phyloP scores from a whole-genome alignment of 2,329 filamentous ascomycete species.

The Aureobasidium uvarum region DNA sequence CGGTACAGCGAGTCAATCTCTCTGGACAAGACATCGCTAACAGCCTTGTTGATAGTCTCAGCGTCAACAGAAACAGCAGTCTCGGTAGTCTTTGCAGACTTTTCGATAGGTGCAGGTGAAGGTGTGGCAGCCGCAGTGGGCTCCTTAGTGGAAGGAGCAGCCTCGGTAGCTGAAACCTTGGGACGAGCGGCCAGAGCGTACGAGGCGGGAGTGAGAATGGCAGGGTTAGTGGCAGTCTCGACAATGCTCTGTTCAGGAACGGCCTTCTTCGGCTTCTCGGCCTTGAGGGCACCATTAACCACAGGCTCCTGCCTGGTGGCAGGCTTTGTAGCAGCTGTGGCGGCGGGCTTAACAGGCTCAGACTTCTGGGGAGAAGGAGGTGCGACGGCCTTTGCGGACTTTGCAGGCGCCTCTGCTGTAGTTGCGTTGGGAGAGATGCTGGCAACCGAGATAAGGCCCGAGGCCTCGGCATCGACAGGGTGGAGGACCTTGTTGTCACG shows the following conservation, averaged over 20 bases:
- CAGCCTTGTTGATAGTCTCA: slow-evolving; percentile 22
- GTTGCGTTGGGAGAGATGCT: slow-evolving; percentile 45
- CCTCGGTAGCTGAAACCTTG: slow-evolving; percentile 5
- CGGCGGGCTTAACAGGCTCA: slow-evolving; percentile 30
- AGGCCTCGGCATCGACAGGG: slow-evolving; percentile 70
- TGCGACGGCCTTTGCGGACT: slow-evolving; percentile 36
- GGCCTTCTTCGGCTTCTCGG: slow-evolving; percentile 28
- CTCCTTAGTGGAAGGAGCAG: background rate
- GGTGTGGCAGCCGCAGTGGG: background rate
- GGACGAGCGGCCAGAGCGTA: slow-evolving; percentile 44
- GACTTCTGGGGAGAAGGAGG: slow-evolving; percentile 32
- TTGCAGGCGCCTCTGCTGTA: slow-evolving; percentile 33
- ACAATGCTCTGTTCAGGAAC: slow-evolving; percentile 4
- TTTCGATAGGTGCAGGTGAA: slow-evolving; percentile 14
- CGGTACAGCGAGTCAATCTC: slow-evolving; percentile 57
- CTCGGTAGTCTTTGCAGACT: slow-evolving; percentile 20
- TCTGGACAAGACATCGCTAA: slow-evolving; percentile 33
- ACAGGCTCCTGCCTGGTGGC: slow-evolving; percentile 31
- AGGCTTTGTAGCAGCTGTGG: slow-evolving; percentile 29
- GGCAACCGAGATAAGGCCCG: slow-evolving; percentile 70
- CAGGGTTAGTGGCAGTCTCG: slow-evolving; percentile 33
- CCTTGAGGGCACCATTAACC: slow-evolving; percentile 29
- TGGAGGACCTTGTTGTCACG: slow-evolving; percentile 83
- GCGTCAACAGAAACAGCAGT: slow-evolving; percentile 31
- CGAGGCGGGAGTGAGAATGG: slow-evolving; percentile 40